Evolutionary conservation across 495 filamentous ascomycete genomes (phyloP).

Genomic region (Xylaria nigripes): DNA sequence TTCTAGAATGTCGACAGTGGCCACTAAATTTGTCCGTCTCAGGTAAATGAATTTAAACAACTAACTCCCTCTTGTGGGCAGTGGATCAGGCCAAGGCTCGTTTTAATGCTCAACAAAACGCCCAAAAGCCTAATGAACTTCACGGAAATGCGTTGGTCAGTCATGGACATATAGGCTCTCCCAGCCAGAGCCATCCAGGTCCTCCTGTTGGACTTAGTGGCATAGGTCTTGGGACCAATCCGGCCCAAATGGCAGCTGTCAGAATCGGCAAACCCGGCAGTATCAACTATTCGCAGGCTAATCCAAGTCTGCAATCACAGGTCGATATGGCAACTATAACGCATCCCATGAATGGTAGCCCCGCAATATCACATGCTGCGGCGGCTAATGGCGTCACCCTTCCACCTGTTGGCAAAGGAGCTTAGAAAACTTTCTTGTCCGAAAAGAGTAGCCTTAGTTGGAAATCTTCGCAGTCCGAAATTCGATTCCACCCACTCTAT

Average conservation of each 20-base stretch:
- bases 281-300: conserved; percentile 8
- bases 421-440: conserved; percentile 15
- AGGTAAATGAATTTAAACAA: background rate
- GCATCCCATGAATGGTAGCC: conserved; percentile 14
- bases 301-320: conserved; percentile 17
- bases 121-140: conserved; percentile 20
- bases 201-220: conserved; percentile 25
- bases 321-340: conserved; percentile 3
- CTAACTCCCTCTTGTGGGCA: conserved; percentile 26
- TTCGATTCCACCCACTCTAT: conserved; percentile 8
- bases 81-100: conserved; percentile 41
- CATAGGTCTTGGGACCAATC: conserved; percentile 23
- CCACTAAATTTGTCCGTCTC: background rate
- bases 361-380: conserved; percentile 8
- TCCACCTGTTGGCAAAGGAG: conserved; percentile 13
- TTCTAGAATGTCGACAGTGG: background rate
- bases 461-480: background rate
- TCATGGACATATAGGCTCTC: conserved; percentile 8
- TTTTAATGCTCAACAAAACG: conserved; percentile 33
- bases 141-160: conserved; percentile 19
- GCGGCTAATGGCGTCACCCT: conserved; percentile 14
- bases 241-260: conserved; percentile 16
- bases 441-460: background rate
- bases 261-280: conserved; percentile 15
- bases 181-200: conserved; percentile 19